Evolutionary conservation across 148 eudicot species (phyloP), one percentile per base, ranked within the genome.

Genomic region (Persicaria tinctoria): DNA sequence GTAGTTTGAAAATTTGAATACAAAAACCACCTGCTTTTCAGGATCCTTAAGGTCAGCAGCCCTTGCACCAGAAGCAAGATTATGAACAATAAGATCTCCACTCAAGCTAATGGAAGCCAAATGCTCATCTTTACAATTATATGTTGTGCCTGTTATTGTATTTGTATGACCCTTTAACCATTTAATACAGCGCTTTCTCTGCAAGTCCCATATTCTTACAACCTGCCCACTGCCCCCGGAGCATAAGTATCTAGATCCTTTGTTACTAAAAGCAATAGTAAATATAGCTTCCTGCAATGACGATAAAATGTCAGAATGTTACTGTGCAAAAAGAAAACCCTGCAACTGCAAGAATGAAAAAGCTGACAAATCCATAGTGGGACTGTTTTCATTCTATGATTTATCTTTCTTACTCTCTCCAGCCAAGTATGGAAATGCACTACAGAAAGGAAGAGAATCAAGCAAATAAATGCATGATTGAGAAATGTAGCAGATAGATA

Each of bases 61-160:
- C 82, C 74, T 92, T 68, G 90, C 82, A 51, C 96, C 97, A 82
- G 98, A 95, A 79, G 92, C 92, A 78, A 95, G 97, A 82, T 95
- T 95, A 86, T 95, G 98, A 80, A 95, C 88, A 79, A 95, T 92
- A 62, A 95, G 89, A 85, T 87, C 86, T 56, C 98, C 98, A 14
- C 82, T 80, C 69, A 89, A 84, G 82, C 97, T 92, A 69, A 92
- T 89, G 55, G 98, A 95, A 53, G 98, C 98, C 84, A 95, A 83
- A 84, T 95, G 96, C 79, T 95, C 98, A 75, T 95, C 98, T 86
- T 87, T 95, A 83, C 92, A 90, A 83, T 95, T 95, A 86, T 95
- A 95, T 79, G 82, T 81, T 32, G 78, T 87, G 72, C 91, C 95
- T 74, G 96, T 91, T 78, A 94, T 90, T 53, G 97, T 84, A 80